Conservation (phyloP, 768 basidiomycete species). For the Neoboletus magnificus region DNA sequence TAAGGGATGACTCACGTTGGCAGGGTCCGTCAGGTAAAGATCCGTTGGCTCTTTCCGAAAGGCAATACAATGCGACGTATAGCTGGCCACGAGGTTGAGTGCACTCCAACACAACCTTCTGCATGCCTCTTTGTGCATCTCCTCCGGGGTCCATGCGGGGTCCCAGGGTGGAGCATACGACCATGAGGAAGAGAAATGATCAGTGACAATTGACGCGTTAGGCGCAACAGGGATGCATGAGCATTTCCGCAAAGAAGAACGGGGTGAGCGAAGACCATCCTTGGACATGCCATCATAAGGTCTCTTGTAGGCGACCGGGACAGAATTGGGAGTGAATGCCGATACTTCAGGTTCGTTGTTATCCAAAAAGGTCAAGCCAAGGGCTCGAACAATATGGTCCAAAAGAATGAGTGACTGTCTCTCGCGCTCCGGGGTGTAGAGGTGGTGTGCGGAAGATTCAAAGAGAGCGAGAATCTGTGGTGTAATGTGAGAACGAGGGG, state of each 20-base stretch:
- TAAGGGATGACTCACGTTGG: constrained; percentile 49
- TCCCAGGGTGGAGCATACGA: constrained; percentile 61
- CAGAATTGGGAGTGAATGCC: constrained; percentile 46
- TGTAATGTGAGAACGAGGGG: constrained; percentile 10
- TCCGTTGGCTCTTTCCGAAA: constrained; percentile 56
- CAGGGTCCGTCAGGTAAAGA: constrained; percentile 60
- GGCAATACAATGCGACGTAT: constrained; percentile 65
- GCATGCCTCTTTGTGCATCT: constrained; percentile 65
- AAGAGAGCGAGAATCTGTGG: constrained; percentile 72
- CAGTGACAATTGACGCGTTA: constrained; percentile 30
- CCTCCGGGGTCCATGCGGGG: constrained; percentile 47
- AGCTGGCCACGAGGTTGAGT: constrained; percentile 62
- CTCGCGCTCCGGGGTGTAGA: constrained; percentile 54
- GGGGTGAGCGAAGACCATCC: constrained; percentile 26
- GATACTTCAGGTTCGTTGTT: constrained; percentile 50
- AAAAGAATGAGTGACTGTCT: constrained; percentile 52
- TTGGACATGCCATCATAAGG: constrained; percentile 28
- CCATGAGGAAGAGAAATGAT: constrained; percentile 42
- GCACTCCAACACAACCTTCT: constrained; percentile 78
- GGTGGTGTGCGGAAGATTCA: constrained; percentile 71
- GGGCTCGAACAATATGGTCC: constrained; percentile 59
- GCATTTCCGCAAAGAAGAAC: constrained; percentile 38
- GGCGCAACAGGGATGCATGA: constrained; percentile 43
- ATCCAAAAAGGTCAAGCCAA: constrained; percentile 58
- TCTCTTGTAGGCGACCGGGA: constrained; percentile 46